A percentile compares a stretch with the other conserved stretches of the same genome.
These are phyloP conservation scores for Leccinum pachyderme DNA, from an alignment of 1,284 basidiomycete genomes.

Conservation along the genomic window DNA sequence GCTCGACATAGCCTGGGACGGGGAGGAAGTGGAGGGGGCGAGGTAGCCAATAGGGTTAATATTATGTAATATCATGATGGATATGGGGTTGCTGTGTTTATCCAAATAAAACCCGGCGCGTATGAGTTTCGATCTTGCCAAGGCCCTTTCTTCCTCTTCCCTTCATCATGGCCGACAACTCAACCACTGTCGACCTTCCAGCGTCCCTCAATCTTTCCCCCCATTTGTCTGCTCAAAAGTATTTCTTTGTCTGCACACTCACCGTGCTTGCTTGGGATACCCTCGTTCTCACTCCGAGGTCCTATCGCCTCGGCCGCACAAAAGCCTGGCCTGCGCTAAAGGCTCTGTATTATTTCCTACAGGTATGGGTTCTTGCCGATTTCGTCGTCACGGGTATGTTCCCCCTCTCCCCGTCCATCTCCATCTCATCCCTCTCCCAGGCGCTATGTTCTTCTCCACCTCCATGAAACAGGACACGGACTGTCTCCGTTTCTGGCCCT, in stretches of 20 bases:
- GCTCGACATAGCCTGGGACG: conserved; percentile 15
- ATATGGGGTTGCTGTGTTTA: conserved; percentile 8
- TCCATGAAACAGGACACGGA: conserved; percentile 50
- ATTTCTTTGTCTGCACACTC: conserved; percentile 81
- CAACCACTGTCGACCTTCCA: conserved; percentile 39
- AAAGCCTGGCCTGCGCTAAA: conserved; percentile 76
- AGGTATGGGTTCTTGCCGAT: conserved; percentile 73
- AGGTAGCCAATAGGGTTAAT: neutral
- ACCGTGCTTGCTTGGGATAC: conserved; percentile 86
- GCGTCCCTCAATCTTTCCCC: conserved; percentile 65
- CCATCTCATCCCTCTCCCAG: conserved; percentile 35
- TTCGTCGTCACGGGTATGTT: conserved; percentile 68
- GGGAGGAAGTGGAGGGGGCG: neutral
- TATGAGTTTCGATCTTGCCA: neutral
- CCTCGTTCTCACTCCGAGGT: conserved; percentile 73
- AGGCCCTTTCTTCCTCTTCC: neutral
- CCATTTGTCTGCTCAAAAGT: conserved; percentile 79
- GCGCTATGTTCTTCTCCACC: conserved; percentile 79
- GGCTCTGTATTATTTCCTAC: conserved; percentile 67
- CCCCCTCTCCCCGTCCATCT: conserved; percentile 5
- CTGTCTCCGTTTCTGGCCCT: conserved; percentile 72
- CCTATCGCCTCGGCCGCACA: conserved; percentile 67
- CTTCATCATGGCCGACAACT: conserved; percentile 12
- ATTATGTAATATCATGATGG: conserved; percentile 23
- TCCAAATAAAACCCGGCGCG: neutral